Percentiles rank a stretch among this genome's conserved stretches.
Conservation (phyloP, 306 rosid species). For the Hippophae gyantsensis region DNA sequence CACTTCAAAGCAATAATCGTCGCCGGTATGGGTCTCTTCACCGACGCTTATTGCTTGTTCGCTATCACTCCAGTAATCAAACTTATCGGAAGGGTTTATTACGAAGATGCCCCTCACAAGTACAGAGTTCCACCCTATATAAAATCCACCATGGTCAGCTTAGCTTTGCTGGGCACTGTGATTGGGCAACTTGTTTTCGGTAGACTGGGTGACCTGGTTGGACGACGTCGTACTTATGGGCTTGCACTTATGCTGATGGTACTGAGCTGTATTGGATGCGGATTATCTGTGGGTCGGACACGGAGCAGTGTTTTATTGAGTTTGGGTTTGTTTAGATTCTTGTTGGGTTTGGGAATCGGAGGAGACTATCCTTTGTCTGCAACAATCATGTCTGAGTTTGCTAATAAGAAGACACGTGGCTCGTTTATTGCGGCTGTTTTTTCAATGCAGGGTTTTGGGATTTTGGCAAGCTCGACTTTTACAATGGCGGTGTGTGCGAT, state of each 20-base stretch:
- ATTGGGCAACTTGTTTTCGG: constrained; percentile 59
- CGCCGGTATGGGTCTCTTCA: constrained; percentile 86
- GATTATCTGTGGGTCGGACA: constrained; percentile 48
- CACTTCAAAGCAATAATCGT: constrained; percentile 77
- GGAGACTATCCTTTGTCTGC: constrained; percentile 81
- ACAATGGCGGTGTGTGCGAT: constrained; percentile 42
- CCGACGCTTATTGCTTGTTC: constrained; percentile 69
- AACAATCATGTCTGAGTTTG: constrained; percentile 83
- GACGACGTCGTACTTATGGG: constrained; percentile 55
- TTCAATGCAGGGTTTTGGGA: constrained; percentile 82
- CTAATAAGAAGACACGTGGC: constrained; percentile 67
- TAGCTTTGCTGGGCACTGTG: constrained; percentile 43
- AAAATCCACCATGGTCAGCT: constrained; percentile 25
- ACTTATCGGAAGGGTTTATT: constrained; percentile 47
- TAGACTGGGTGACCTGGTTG: constrained; percentile 47
- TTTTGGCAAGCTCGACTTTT: constrained; percentile 48
- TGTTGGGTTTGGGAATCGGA: constrained; percentile 63
- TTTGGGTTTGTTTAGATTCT: constrained; percentile 59
- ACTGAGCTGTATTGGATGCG: constrained; percentile 43
- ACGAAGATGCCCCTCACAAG: background rate
- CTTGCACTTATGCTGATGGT: constrained; percentile 48
- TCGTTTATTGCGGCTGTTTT: constrained; percentile 77
- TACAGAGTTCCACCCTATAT: constrained; percentile 15
- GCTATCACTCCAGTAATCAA: constrained; percentile 42
- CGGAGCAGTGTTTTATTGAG: constrained; percentile 37